Evolutionary conservation across 768 basidiomycete genomes (phyloP).

Genomic region (Daedaleopsis nitida): DNA sequence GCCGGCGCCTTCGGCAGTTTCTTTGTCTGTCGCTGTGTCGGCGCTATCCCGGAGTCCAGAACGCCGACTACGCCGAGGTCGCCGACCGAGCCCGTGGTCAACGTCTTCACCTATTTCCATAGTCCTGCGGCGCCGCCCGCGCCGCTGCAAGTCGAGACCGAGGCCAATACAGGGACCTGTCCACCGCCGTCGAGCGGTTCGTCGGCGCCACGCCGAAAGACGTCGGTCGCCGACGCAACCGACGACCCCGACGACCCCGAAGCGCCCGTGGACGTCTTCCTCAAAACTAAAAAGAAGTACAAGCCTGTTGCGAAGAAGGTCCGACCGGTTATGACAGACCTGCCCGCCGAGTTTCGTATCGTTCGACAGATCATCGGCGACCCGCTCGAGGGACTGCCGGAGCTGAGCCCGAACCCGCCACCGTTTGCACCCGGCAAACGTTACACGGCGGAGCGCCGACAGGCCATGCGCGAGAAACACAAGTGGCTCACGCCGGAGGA

Average conservation of each 20-base stretch:
- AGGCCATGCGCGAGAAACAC: neutral
- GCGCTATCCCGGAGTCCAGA: no score
- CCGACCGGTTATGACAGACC: conserved; percentile 23
- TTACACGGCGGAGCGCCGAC: conserved; percentile 1
- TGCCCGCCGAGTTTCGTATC: conserved; percentile 31
- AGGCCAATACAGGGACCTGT: no score
- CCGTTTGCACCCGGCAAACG: neutral
- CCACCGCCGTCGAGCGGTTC: no score
- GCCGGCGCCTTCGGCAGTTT: no score
- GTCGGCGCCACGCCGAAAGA: neutral
- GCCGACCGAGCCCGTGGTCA: no score
- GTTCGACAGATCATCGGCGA: conserved; percentile 30
- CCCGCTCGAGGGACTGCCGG: conserved; percentile 28
- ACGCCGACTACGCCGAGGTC: no score
- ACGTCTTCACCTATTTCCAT: no score
- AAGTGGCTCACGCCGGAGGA: neutral
- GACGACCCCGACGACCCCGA: neutral
- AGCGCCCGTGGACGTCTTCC: neutral
- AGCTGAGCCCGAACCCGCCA: conserved; percentile 19
- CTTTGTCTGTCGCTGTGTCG: no score
- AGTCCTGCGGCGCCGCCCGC: no score
- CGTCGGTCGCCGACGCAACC: neutral
- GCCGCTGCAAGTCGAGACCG: no score
- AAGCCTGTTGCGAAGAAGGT: conserved; percentile 29
- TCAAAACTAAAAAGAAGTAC: neutral